Conservation (phyloP, 2,329 filamentous ascomycete genomes). For the Aspergillus melleus region DNA sequence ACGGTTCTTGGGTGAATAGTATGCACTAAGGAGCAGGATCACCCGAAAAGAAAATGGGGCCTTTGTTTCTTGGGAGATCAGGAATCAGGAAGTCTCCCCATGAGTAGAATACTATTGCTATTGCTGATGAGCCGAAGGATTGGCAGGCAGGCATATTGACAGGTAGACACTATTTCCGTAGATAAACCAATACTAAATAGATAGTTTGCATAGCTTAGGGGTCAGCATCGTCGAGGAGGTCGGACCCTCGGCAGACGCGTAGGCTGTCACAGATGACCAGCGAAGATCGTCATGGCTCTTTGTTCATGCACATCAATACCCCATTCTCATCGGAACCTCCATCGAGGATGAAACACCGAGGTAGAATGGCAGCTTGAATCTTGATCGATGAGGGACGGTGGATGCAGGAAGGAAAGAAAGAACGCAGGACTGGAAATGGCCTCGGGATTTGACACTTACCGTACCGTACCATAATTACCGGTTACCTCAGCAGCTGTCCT, state of each 20-base stretch:
- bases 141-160: no score
- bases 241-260: background rate
- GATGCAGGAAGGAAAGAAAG: background rate
- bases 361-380: constrained; percentile 1
- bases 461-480: background rate
- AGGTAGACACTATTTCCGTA: no score
- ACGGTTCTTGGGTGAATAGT: background rate
- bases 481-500: background rate
- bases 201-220: no score
- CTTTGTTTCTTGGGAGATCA: background rate
- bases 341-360: constrained; percentile 13
- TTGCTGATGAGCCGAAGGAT: background rate
- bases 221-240: no score
- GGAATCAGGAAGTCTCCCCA: background rate
- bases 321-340: constrained; percentile 5
- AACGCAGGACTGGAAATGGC: background rate
- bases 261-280: background rate
- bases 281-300: background rate
- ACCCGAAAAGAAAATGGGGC: background rate
- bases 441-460: background rate
- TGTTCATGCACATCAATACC: background rate
- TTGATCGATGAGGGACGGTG: background rate
- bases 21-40: background rate
- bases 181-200: no score
- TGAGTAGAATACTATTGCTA: background rate